Conservation (phyloP, 108 stramenopile genomes). For the Cyclotella atomus region DNA sequence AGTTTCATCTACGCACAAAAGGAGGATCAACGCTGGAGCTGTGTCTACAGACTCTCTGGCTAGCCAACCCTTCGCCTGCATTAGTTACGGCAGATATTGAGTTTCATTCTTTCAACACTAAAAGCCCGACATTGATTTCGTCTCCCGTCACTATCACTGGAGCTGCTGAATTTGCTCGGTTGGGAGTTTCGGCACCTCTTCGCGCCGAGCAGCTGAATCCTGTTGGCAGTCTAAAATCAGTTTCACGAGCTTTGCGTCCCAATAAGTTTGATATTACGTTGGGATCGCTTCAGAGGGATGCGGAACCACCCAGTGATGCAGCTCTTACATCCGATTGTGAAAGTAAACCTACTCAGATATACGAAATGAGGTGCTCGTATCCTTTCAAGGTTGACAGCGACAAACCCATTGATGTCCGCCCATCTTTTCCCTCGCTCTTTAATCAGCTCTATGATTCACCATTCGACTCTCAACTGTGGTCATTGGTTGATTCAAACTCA, state of each 20-base stretch:
- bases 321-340: conserved; percentile 16
- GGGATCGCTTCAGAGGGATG: conserved; percentile 31
- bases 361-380: conserved; percentile 39
- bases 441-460: conserved; percentile 52
- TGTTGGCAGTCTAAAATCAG: conserved; percentile 27
- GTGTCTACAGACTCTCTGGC: conserved; percentile 48
- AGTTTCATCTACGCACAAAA: conserved; percentile 32
- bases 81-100: conserved; percentile 32
- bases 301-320: conserved; percentile 48
- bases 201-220: conserved; percentile 48
- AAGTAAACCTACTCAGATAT: conserved; percentile 26
- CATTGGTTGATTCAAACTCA: conserved; percentile 33
- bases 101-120: conserved; percentile 37
- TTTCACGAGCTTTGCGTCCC: conserved; percentile 43
- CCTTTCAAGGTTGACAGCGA: conserved; percentile 35
- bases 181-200: conserved; percentile 35
- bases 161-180: conserved; percentile 37
- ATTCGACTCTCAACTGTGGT: conserved; percentile 50
- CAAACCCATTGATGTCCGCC: conserved; percentile 34
- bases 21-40: conserved; percentile 50
- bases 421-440: conserved; percentile 34
- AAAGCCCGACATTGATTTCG: conserved; percentile 31
- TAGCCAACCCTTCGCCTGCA: conserved; percentile 39
- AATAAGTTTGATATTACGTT: conserved; percentile 14
- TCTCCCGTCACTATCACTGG: conserved; percentile 33